Conservation (phyloP, 768 basidiomycete species). For the Xerocomus brunneocitrinus region DNA sequence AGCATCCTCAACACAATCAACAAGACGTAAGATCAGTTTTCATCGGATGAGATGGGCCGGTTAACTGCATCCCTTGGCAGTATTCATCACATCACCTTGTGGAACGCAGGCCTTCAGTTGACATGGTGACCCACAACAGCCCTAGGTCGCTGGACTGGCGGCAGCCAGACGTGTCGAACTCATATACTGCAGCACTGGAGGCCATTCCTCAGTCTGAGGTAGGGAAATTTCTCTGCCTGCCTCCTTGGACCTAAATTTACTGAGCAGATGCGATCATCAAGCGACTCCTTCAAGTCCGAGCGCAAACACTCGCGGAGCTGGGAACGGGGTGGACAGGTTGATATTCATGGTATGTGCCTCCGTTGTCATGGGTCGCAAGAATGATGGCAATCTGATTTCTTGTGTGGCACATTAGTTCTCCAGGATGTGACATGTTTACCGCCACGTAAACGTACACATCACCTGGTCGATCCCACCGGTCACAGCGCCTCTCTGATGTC, state of each 20-base stretch:
- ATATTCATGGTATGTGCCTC: slow-evolving; percentile 24
- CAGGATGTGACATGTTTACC: slow-evolving; percentile 53
- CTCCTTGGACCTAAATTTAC: slow-evolving; percentile 29
- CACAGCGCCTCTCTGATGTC: slow-evolving; percentile 49
- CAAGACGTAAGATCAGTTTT: slow-evolving; percentile 31
- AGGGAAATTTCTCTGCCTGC: slow-evolving; percentile 11
- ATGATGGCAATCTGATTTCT: slow-evolving; percentile 5
- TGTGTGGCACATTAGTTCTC: slow-evolving; percentile 17
- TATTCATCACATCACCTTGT: slow-evolving; percentile 32
- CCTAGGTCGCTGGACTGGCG: slow-evolving; percentile 32
- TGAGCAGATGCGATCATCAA: slow-evolving; percentile 35
- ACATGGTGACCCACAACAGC: slow-evolving; percentile 34
- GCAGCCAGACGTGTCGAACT: slow-evolving; percentile 30
- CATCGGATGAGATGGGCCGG: slow-evolving; percentile 9
- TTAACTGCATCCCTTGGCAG: slow-evolving; percentile 23
- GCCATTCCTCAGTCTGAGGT: slow-evolving; percentile 33
- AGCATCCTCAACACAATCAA: slow-evolving; percentile 27
- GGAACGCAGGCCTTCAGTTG: slow-evolving; percentile 29
- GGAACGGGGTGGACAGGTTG: slow-evolving; percentile 46
- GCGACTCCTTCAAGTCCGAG: slow-evolving; percentile 36
- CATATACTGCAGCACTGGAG: slow-evolving; percentile 27
- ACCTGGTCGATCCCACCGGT: slow-evolving; percentile 56
- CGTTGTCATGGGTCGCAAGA: slow-evolving; percentile 10
- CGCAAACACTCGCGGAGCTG: slow-evolving; percentile 62
- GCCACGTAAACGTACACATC: slow-evolving; percentile 58